Percentiles rank a stretch among this genome's conserved stretches.
phyloP scores from a whole-genome alignment of 2,329 filamentous ascomycete species.

The Claviceps citrina region DNA sequence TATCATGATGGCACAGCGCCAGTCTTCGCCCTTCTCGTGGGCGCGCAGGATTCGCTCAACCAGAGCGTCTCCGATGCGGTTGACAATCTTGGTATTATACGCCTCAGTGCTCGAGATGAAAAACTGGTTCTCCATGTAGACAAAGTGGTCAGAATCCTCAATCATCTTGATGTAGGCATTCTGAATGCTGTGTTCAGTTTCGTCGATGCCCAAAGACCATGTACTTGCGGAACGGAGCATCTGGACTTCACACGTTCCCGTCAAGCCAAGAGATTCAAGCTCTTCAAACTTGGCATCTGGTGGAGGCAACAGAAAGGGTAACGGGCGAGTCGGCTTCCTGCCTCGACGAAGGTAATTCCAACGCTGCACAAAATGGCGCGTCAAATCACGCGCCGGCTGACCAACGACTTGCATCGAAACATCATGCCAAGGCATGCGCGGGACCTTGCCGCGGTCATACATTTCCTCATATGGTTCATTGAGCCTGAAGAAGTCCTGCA shows the following conservation, averaged over 20 bases:
- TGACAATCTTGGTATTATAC: constrained; percentile 73
- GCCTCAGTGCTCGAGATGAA: constrained; percentile 90
- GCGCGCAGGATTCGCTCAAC: constrained; percentile 84
- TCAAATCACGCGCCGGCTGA: constrained; percentile 84
- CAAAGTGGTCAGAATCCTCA: constrained; percentile 86
- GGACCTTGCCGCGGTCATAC: constrained; percentile 81
- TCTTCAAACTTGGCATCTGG: constrained; percentile 82
- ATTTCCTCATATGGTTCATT: constrained; percentile 96
- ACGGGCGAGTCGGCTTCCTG: constrained; percentile 81
- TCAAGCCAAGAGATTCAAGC: constrained; percentile 71
- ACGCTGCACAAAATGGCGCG: constrained; percentile 88
- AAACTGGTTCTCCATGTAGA: constrained; percentile 98
- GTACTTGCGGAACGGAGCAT: constrained; percentile 78
- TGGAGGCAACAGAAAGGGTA: constrained; percentile 82
- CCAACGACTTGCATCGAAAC: constrained; percentile 96
- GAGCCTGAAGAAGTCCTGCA: constrained; percentile 86
- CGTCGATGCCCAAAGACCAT: constrained; percentile 83
- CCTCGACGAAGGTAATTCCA: constrained; percentile 96
- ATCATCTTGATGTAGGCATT: constrained; percentile 92
- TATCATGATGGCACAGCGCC: constrained; percentile 80
- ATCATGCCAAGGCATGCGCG: constrained; percentile 97
- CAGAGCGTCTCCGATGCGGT: constrained; percentile 84
- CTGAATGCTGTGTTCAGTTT: constrained; percentile 88
- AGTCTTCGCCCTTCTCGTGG: constrained; percentile 68
- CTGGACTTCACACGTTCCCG: constrained; percentile 91